Evolutionary conservation across 2,329 filamentous ascomycete genomes (phyloP).

Genomic region (Arthrobotrys sphaeroides): DNA sequence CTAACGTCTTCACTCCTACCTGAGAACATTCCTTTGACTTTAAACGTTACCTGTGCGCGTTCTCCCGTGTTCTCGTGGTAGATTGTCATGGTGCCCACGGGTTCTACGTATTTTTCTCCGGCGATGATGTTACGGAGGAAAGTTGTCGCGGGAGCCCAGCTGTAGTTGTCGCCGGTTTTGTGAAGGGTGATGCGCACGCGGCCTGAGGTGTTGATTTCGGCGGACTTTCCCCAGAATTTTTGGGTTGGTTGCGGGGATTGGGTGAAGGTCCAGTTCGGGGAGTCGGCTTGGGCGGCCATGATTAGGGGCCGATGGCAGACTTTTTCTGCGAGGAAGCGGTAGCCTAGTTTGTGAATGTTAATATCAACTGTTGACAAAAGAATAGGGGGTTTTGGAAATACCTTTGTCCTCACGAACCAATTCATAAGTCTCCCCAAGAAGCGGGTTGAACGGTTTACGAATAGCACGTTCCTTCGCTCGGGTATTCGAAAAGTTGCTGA

Average conservation of each 20-base stretch:
- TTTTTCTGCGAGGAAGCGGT: constrained; percentile 93
- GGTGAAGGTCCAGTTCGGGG: constrained; percentile 82
- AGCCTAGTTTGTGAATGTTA: constrained; percentile 66
- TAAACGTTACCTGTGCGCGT: constrained; percentile 88
- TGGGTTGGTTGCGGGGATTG: constrained; percentile 89
- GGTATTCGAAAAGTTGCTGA: constrained; percentile 82
- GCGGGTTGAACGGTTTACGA: constrained; percentile 95
- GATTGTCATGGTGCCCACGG: constrained; percentile 87
- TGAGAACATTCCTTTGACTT: constrained; percentile 95
- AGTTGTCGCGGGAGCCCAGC: constrained; percentile 85
- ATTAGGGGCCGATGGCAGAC: constrained; percentile 91
- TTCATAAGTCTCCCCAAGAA: constrained; percentile 95
- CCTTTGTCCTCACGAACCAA: constrained; percentile 84
- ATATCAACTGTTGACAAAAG: not conserved
- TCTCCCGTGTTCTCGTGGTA: constrained; percentile 83
- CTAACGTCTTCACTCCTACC: constrained; percentile 89
- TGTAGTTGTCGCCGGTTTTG: constrained; percentile 80
- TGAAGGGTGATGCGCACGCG: constrained; percentile 81
- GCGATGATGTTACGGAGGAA: constrained; percentile 97
- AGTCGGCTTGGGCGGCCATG: constrained; percentile 91
- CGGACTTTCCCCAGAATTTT: constrained; percentile 98
- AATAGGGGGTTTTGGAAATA: constrained; percentile 63
- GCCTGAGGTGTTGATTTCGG: constrained; percentile 92
- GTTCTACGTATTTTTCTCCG: constrained; percentile 97
- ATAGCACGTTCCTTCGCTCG: constrained; percentile 90